Base-by-base conservation (phyloP, 208 protist genomes). In the Crithidia expoeki region DNA sequence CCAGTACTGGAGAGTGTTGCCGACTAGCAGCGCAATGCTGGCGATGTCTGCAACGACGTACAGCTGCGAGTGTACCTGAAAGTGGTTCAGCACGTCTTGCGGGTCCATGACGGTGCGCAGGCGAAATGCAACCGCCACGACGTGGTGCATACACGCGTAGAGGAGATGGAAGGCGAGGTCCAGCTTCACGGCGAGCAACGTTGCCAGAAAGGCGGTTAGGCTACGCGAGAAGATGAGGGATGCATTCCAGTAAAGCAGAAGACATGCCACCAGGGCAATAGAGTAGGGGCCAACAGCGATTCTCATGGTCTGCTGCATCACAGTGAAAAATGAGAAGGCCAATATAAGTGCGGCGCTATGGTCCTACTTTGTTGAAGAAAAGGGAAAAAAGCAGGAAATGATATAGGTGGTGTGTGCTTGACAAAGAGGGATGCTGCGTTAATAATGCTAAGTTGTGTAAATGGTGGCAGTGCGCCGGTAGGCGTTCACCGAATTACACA, bases 191-290 rank as follows among this genome's bases (percentile, higher is more conserved):
- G 74, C 66, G 12, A 77, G 25, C 30, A 62, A 56, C 27, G 72
- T 66, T 17, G 63, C 63, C 34, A 77, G 53, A 34, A 77, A 66
- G 0, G 72, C 72, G 4, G 72, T 72, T 19, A 77, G 38, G 44
- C 55, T 25, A 27, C 67, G 58, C 44, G 74, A 81, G n/a, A 76
- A 12, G 17, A 79, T 53, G 36, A 57, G 49, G 28, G 75, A 81
- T n/a, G 80, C 61, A 68, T 86, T 86, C 85, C 85, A 91, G 60
- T 91, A 84, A 6, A 86, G 46, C 36, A 88, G 40, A 5, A 91
- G 70, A 4, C 55, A 51, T 16, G 55, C 23, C 51, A 62, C 32
- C 16, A 72, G 14, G 9, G 57, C 34, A 28, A 70, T 4, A 33
- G 55, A 52, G 36, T 79, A 73, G 17, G 63, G 61, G 19, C 44